Evolutionary conservation across 192 early-diverging fungal species (phyloP), one percentile per base, ranked within the genome.

Genomic region (Kappamyces sp.): DNA sequence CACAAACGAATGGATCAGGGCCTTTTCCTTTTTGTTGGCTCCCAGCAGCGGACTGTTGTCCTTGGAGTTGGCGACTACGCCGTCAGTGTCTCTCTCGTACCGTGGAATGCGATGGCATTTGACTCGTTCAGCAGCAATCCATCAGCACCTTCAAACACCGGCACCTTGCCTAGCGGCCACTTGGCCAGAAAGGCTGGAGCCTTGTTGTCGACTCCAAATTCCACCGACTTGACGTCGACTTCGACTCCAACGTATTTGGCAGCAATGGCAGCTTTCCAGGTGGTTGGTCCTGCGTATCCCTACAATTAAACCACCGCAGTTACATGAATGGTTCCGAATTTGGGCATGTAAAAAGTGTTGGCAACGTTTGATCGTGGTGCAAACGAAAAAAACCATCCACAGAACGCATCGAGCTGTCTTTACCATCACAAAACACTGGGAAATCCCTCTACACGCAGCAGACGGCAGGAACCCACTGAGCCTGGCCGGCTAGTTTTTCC

Each of bases 121-220:
- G 84, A 87, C 79, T 97, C 91, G 62, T 80, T 81, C 64, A 88
- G 59, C 61, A 65, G 62, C 71, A 84, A 78, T 45, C 86, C 89
- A 41, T 94, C 86, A 64, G 84, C 70, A 58, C 80, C 79, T 73
- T 92, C 93, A 50, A 91, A 94, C 30, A 72, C 84, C 37, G 94
- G 94, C 57, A 91, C 79, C 83, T 94, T 96, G 68, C 88, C 90
- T 50, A 84, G 62, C 35, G 91, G 92, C 83, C 88, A 96, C 81
- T 96, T 98, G 75, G 82, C 80, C 54, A 89, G 68, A 79, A 81
- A 94, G 74, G 87, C 91, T 45, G 83, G 69, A 42, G 78, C 83
- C 78, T 85, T 84, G 83, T 86, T 88, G 77, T 84, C 78, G 35
- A 75, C 78, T 37, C 76, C 79, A 59, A 89, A 68, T 67, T 79